Base-by-base conservation (phyloP, 495 filamentous ascomycete species). In the Neurospora sp. region DNA sequence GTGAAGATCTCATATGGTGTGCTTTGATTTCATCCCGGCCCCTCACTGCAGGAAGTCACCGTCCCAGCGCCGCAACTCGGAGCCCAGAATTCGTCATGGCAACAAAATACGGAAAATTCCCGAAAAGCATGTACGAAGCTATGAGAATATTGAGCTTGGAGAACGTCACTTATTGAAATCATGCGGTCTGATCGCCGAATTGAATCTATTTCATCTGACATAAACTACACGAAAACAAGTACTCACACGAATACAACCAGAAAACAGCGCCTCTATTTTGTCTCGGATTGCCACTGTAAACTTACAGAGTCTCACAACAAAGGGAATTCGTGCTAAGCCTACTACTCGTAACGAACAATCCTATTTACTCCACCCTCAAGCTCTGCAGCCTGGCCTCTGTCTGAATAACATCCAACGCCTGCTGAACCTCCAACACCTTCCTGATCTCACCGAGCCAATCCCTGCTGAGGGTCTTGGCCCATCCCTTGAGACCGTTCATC, bases 391-490 rank as follows among this genome's bases (percentile, higher is more conserved):
- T 81, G n/a, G 88, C 88, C 81, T 90, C 87, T 24, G 88, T 86
- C 71, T 85, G 82, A 74, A 90, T 88, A 70, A 92, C 86, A 81
- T 98, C 96, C 76, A 99, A 84, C 78, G 96, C 96, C 83, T 98
- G 95, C 84, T 92, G 90, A 48, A 98, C 96, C 82, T 99, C 96
- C 83, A 98, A 84, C 75, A 96, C 91, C 83, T 91, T 89, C 77
- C 96, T 87, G 34, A 92, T 90, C 86, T 99, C 96, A 48, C 85
- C 88, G 76, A 99, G 78, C 96, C 96, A 99, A 80, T 99, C 96
- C 78, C 90, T 89, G 79, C 92, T 94, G 79, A 99, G 83, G 69
- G 92, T 95, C 85, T 94, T 97, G 31, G 94, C 94, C 96, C 96
- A 98, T 31, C 96, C 96, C 72, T 88, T 86, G 70, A 99, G 85